Evolutionary conservation across 257 asterid genomes (phyloP), one percentile per base, ranked within the genome.

Genomic region (Salvia hispanica): DNA sequence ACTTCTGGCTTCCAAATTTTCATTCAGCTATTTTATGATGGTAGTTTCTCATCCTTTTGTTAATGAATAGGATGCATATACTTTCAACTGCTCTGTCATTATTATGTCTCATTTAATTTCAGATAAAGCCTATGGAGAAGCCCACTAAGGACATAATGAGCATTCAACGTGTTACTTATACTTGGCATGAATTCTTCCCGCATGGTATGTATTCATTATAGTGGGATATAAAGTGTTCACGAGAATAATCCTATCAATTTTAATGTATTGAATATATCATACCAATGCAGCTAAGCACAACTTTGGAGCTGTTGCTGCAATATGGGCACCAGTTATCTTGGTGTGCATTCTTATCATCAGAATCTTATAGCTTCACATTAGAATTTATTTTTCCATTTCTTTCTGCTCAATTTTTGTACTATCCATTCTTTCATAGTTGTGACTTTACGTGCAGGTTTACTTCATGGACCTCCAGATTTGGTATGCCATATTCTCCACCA

Each of bases 101-200:
- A 53, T 67, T 52, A 39, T 69, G 57, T 61, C 31, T 77, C 18
- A 33, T 64, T 67, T 66, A 67, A 64, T 78, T 78, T 70, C 86
- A 94, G 99, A 91, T 94, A 79, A 91, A 82, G 81, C 97, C 99
- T 66, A 74, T 94, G 80, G 84, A 91, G 72, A 72, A 58, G 72
- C 99, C 99, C 72, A 94, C 99, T 14, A 78, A 85, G 79, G 90
- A 81, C 64, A 82, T 91, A 55, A 86, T 94, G 92, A 73, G 53
- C 71, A 94, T 94, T 77, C 80, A 53, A 37, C 87, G 21, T 28
- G 89, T 91, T 77, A 86, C 76, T 33, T 94, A 85, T 82, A 81
- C 91, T 77, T 94, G 99, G 99, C 99, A 94, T 15, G 97, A 94
- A 78, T 80, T 91, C 72, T 89, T 94, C 75, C 99, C 99, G 25